Conservation (phyloP, 805 yeast species). For the Zygoascus tannicola region DNA sequence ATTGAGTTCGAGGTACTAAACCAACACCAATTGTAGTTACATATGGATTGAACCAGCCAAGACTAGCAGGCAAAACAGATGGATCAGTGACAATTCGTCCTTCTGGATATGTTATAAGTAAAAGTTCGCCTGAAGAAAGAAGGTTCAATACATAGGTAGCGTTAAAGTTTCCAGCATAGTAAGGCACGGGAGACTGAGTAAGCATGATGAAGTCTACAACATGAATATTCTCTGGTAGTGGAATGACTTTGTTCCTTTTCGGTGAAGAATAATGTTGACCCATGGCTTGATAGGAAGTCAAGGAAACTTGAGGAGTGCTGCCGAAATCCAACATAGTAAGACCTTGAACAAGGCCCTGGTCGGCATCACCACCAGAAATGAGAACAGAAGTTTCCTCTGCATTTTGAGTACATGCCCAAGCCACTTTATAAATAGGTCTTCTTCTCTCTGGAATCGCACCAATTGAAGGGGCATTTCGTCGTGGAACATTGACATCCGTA, state of each 20-base stretch:
- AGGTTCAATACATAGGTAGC: constrained; percentile 56
- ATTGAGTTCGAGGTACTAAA: constrained; percentile 52
- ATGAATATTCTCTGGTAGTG: constrained; percentile 39
- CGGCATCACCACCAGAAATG: constrained; percentile 56
- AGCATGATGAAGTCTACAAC: constrained; percentile 44
- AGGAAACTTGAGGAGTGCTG: constrained; percentile 57
- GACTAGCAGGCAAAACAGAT: constrained; percentile 65
- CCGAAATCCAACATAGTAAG: constrained; percentile 66
- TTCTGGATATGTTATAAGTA: constrained; percentile 48
- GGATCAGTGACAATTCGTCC: constrained; percentile 46
- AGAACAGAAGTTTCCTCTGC: constrained; percentile 73
- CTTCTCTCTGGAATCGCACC: constrained; percentile 26
- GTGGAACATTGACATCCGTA: constrained; percentile 50
- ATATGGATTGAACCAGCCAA: constrained; percentile 71
- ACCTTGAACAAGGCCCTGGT: constrained; percentile 34
- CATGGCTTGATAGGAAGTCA: constrained; percentile 80
- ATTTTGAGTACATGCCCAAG: constrained; percentile 73
- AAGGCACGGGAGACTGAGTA: constrained; percentile 52
- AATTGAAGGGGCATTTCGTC: constrained; percentile 14
- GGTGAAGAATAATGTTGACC: constrained; percentile 62
- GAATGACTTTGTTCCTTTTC: constrained; percentile 45
- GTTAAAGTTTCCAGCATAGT: constrained; percentile 69
- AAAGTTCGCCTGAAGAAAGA: constrained; percentile 55
- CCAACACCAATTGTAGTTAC: constrained; percentile 48
- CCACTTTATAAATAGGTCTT: constrained; percentile 38